phyloP scores from a whole-genome alignment of 2,329 filamentous ascomycete genomes.

The Teratosphaeria gauchensis region DNA sequence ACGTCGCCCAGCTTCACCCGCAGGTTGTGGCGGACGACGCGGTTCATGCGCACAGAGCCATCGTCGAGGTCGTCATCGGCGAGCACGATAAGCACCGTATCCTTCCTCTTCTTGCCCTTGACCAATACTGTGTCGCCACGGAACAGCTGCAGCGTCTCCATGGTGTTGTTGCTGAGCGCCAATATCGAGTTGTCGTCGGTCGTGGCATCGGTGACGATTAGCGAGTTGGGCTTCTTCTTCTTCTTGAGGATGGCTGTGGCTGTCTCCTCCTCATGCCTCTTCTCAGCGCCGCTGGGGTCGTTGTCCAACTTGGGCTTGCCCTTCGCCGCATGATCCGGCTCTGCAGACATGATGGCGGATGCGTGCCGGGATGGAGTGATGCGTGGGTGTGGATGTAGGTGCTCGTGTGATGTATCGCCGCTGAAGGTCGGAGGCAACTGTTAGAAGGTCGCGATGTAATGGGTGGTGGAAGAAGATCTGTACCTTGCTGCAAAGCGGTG shows the following conservation, averaged over 20 bases:
- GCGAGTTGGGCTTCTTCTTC: conserved; percentile 99
- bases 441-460: neutral
- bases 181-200: conserved; percentile 99
- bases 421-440: neutral
- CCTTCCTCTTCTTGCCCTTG: conserved; percentile 99
- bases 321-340: conserved; percentile 38
- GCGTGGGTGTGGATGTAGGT: neutral
- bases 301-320: conserved; percentile 38
- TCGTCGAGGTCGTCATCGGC: conserved; percentile 98
- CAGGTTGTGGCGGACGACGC: conserved; percentile 95
- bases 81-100: conserved; percentile 94
- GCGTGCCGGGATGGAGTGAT: conserved; percentile 36
- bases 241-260: conserved; percentile 97
- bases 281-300: conserved; percentile 25
- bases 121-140: conserved; percentile 96
- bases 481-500: neutral
- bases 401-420: neutral
- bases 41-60: conserved; percentile 93
- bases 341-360: conserved; percentile 37
- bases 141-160: conserved; percentile 97
- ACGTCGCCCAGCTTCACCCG: conserved; percentile 98
- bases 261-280: conserved; percentile 54
- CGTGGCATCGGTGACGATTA: conserved; percentile 96
- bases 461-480: neutral
- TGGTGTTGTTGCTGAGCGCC: conserved; percentile 93